Evolutionary conservation across 495 filamentous ascomycete species (phyloP), one percentile per base, ranked within the genome.

Genomic region (Penicillium bovifimosum): DNA sequence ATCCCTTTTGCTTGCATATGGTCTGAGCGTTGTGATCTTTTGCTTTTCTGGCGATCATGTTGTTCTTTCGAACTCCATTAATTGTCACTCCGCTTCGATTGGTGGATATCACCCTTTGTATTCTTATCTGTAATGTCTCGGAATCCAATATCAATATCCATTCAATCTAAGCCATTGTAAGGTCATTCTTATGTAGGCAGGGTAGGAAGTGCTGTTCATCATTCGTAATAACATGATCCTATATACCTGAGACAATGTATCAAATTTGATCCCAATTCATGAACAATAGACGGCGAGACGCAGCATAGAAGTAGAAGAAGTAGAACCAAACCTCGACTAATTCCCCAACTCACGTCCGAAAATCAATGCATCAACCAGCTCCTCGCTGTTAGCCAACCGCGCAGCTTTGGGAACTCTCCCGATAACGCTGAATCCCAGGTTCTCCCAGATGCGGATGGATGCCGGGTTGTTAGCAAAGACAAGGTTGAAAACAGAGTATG

Each of bases 381-480:
- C 64, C 41, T 69, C 62, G 42, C 73, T 76, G 40, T 75, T 76
- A 9, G 62, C 66, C 51, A 76, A 47, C 0, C 72, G 61, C 9
- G 63, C 73, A 5, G 70, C 70, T 20, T 66, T 67, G 10, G 73
- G 73, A 18, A 98, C 87, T 3, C 89, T 85, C 3, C 92, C 93
- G 63, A 98, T 91, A 41, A 91, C 83, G 71, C 90, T 90, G 71
- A 98, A 98, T 11, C 93, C 93, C 2, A 98, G 81, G 4, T 82
- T 87, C 65, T 98, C 93, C 93, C 93, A 98, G 61, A 98, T 96
- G 47, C 86, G 85, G 64, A 88, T 87, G 10, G 91, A 96, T 6
- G 89, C 92, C 9, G 90, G 83, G 66, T 98, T 97, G 47, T 91
- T 98, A 69, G 95, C 93, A 70, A 96, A 98, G 13, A 98, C 93